A percentile compares a stretch with the other conserved stretches of the same genome.
Evolutionary conservation across 371 early-diverging fungal species (phyloP).

Genomic region (Mortierella sp.): DNA sequence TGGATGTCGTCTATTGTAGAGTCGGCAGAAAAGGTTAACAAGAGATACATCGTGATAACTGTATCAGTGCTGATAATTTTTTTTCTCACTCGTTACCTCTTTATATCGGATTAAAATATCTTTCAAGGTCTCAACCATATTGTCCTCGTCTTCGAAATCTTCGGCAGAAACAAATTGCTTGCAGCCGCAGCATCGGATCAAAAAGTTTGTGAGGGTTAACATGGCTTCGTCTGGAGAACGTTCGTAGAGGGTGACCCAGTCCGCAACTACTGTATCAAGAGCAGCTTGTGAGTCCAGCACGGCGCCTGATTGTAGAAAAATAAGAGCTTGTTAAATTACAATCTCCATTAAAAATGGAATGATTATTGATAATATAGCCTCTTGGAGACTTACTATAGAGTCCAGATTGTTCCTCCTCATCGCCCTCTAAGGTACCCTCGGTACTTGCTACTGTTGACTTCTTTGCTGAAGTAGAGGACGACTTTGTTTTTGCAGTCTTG

Average conservation of each 20-base stretch:
- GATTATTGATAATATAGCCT: not conserved
- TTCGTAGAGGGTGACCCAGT: slow-evolving; percentile 35
- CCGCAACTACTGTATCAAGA: slow-evolving; percentile 34
- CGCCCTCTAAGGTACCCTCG: not conserved
- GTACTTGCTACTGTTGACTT: not conserved
- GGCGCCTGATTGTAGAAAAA: slow-evolving; percentile 19
- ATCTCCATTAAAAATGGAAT: too few species aligned
- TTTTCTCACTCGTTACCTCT: slow-evolving; percentile 21
- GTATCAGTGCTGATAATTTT: not conserved
- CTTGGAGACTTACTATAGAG: slow-evolving; percentile 31
- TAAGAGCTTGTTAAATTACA: not conserved
- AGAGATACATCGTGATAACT: not conserved
- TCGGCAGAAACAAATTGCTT: slow-evolving; percentile 33
- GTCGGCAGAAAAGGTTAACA: not conserved
- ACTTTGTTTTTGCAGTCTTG: slow-evolving; percentile 16
- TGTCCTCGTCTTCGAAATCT: slow-evolving; percentile 53
- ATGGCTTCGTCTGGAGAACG: slow-evolving; percentile 24
- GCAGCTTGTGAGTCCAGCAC: slow-evolving; percentile 39
- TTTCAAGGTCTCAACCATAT: slow-evolving; percentile 55
- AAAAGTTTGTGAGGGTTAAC: slow-evolving; percentile 38
- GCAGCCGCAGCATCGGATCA: slow-evolving; percentile 50
- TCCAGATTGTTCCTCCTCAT: slow-evolving; percentile 14
- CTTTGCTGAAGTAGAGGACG: not conserved
- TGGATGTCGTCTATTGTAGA: slow-evolving; percentile 60
- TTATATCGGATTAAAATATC: slow-evolving; percentile 56